Evolutionary conservation across 225 moss, liverwort and hornwort genomes (phyloP).

Genomic region (Anthoceros angustus): DNA sequence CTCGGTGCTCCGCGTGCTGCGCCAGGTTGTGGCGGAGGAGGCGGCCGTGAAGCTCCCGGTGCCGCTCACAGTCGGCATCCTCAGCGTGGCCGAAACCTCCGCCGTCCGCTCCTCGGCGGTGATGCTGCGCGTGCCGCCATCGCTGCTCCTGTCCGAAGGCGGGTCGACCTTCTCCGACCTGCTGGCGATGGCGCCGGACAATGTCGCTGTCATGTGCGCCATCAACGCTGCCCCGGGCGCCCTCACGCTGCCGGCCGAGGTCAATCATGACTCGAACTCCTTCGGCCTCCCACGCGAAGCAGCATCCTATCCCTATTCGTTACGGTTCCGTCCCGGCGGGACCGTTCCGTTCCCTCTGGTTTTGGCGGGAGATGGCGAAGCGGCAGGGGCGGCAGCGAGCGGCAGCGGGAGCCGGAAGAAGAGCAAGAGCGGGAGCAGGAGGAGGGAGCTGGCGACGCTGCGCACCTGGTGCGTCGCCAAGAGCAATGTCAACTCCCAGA

Average conservation of each 20-base stretch:
- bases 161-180: too few species aligned
- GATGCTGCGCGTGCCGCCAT: too few species aligned
- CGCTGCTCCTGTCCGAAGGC: too few species aligned
- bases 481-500: neutral
- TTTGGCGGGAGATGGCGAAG: neutral
- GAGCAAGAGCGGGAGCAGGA: neutral
- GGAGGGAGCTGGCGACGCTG: neutral
- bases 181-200: too few species aligned
- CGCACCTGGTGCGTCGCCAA: slow-evolving; percentile 1
- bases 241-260: too few species aligned
- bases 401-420: neutral
- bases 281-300: too few species aligned
- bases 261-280: too few species aligned
- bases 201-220: too few species aligned
- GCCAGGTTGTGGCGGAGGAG: neutral
- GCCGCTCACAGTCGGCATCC: neutral
- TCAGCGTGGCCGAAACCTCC: neutral
- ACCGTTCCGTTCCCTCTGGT: neutral
- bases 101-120: too few species aligned
- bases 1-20: neutral
- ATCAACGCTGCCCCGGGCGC: too few species aligned
- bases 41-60: neutral
- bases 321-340: neutral
- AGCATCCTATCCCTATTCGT: too few species aligned
- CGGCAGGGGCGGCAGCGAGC: neutral